Base-by-base conservation (phyloP, 768 basidiomycete species). In the Mycena rebaudengoi region DNA sequence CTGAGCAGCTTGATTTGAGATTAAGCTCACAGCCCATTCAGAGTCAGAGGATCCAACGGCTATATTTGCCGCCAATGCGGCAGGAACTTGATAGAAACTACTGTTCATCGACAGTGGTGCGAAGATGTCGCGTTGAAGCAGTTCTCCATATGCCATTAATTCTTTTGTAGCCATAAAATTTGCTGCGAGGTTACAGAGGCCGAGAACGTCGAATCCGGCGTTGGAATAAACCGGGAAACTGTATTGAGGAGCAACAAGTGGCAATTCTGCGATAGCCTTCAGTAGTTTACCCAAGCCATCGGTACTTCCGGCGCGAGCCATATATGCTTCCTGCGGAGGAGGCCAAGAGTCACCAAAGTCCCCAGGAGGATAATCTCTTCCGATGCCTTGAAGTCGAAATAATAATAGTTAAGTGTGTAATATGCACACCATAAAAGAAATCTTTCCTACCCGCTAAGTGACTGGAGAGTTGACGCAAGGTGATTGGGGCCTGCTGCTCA, bases 191-290 rank as follows among this genome's bases (percentile, higher is more conserved):
- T 89, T 62, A 84, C 84, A 56, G 33, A 93, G 80, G 44, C 90
- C 86, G 44, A 95, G 80, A 49, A 95, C 80, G 71, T 91, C 88
- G 58, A 94, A 91, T 1, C 93, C 94, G 0, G 88, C 87, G 18
- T 88, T 82, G 16, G 92, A 94, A 74, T 96, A 96, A 13, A 95
- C 80, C 3, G 88, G 84, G 64, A 79, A 84, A 4, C 74, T 73
- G 64, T 80, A 83, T 3, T 84, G 85, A 1, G 79, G 71, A 20
- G 80, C 75, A 20, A 80, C 72, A 26, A 84, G 79, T 2, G 77
- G 82, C 59, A 70, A 79, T 13, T 73, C 64, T 1, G 76, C 71
- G 5, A 85, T 69, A 0, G 78, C 73, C 7, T 78, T 64, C 26
- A 83, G 71, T 5, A 85, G 55, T 4, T 69, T 44, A 28, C 77